Conservation (phyloP, 306 rosid species). For the Gleditsia sinensis region DNA sequence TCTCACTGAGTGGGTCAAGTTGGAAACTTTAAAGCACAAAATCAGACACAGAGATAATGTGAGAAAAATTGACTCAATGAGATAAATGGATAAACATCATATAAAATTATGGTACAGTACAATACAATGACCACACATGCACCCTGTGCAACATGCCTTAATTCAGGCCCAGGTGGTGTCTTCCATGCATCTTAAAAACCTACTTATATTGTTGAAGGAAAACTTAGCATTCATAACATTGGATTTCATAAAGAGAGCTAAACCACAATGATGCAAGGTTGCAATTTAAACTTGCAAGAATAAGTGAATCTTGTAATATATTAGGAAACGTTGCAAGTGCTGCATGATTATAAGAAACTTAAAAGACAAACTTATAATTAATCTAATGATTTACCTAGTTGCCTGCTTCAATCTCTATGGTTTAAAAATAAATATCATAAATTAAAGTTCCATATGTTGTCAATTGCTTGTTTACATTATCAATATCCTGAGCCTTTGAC, state of each 20-base stretch:
- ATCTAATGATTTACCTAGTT: not conserved
- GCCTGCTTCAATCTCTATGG: not conserved
- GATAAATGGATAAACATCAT: not conserved
- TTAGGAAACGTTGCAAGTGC: not conserved
- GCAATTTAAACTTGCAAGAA: constrained; percentile 5
- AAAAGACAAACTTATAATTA: not conserved
- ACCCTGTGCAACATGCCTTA: not conserved
- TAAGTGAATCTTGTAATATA: not conserved
- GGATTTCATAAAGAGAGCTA: not conserved
- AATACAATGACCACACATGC: not conserved
- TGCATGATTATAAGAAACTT: not conserved
- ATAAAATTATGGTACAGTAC: not conserved
- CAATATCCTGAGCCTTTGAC: not conserved
- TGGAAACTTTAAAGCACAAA: not conserved
- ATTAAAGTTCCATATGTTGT: not conserved
- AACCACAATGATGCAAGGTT: not conserved
- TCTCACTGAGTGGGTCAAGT: too few relatives aligned
- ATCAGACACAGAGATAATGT: not conserved
- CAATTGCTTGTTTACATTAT: constrained; percentile 19
- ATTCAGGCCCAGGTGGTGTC: not conserved
- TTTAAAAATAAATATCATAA: not conserved
- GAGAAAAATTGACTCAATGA: not conserved
- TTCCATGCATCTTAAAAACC: not conserved
- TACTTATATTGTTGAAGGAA: constrained; percentile 1
- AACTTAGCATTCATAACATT: not conserved